Percentiles rank a stretch among this genome's conserved stretches.
These are phyloP conservation scores for Myochromella boudieri DNA, from an alignment of 768 basidiomycete species.

Conservation along the genomic window DNA sequence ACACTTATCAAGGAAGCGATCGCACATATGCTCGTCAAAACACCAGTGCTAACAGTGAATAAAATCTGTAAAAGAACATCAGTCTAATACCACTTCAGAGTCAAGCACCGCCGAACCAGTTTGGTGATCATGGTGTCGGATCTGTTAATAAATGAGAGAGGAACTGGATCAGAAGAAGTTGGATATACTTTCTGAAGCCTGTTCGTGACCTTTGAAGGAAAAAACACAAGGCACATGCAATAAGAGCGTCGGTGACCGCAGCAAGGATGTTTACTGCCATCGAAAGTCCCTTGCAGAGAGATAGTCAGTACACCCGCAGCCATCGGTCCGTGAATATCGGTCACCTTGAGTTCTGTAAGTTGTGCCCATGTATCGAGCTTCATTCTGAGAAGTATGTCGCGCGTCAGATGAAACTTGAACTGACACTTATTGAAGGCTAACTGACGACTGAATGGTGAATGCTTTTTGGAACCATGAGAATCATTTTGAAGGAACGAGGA, in stretches of 20 bases:
- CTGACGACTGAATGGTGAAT: conserved; percentile 50
- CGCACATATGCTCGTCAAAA: conserved; percentile 42
- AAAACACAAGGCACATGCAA: conserved; percentile 47
- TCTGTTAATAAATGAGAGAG: conserved; percentile 21
- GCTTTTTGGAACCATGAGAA: conserved; percentile 24
- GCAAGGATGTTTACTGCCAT: conserved; percentile 56
- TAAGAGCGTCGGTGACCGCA: conserved; percentile 48
- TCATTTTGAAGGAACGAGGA: not conserved
- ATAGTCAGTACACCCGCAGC: conserved; percentile 1
- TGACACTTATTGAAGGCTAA: not conserved
- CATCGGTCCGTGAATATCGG: conserved; percentile 1
- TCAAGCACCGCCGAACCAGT: conserved; percentile 20
- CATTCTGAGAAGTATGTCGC: conserved; percentile 31
- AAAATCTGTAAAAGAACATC: conserved; percentile 28
- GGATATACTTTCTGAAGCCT: conserved; percentile 48
- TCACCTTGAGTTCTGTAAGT: conserved; percentile 44
- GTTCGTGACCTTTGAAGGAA: conserved; percentile 52
- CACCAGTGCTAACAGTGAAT: conserved; percentile 40
- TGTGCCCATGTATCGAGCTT: conserved; percentile 42
- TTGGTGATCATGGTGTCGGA: conserved; percentile 47
- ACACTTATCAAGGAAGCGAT: conserved; percentile 42
- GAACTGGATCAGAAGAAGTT: conserved; percentile 13
- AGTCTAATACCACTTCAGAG: not conserved
- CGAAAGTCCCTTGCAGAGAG: conserved; percentile 42
- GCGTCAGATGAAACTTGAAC: not conserved